phyloP scores from a whole-genome alignment of 78 protist species.

The Corallochytrium limacisporum region DNA sequence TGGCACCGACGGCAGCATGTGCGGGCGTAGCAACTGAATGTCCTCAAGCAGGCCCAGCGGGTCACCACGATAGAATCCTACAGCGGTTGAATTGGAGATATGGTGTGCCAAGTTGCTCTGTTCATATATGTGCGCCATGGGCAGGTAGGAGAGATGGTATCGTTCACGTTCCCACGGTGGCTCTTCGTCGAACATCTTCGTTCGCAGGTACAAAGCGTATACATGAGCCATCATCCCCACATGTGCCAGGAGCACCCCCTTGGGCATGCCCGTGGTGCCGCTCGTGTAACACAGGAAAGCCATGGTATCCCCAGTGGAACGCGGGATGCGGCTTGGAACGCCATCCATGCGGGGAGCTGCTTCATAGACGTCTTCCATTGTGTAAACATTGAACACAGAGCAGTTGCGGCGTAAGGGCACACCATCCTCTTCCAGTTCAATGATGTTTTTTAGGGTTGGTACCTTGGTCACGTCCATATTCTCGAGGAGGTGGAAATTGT shows the following conservation, averaged over 20 bases:
- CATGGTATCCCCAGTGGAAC: too few species aligned
- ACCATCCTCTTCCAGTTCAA: too few species aligned
- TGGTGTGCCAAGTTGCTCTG: background rate
- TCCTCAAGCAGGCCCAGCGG: constrained; percentile 51
- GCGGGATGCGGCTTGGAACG: too few species aligned
- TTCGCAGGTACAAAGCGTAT: too few species aligned
- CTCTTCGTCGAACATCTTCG: too few species aligned
- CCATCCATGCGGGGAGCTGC: too few species aligned
- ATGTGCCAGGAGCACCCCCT: constrained; percentile 9
- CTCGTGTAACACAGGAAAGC: constrained; percentile 31
- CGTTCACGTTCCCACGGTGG: too few species aligned
- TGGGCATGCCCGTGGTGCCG: constrained; percentile 12
- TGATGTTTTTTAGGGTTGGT: background rate
- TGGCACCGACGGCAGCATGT: constrained; percentile 81
- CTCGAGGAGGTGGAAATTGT: background rate
- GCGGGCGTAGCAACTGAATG: constrained; percentile 62
- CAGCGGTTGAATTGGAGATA: constrained; percentile 29
- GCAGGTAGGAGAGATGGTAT: constrained; percentile 73
- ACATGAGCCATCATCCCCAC: too few species aligned
- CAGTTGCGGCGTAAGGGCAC: too few species aligned
- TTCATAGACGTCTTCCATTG: background rate
- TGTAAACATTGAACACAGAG: too few species aligned
- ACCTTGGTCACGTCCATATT: background rate
- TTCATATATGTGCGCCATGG: constrained; percentile 91
- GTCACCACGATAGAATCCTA: constrained; percentile 62